Conservation (phyloP, 2,329 filamentous ascomycete genomes). For the Aspergillus aculeatus region DNA sequence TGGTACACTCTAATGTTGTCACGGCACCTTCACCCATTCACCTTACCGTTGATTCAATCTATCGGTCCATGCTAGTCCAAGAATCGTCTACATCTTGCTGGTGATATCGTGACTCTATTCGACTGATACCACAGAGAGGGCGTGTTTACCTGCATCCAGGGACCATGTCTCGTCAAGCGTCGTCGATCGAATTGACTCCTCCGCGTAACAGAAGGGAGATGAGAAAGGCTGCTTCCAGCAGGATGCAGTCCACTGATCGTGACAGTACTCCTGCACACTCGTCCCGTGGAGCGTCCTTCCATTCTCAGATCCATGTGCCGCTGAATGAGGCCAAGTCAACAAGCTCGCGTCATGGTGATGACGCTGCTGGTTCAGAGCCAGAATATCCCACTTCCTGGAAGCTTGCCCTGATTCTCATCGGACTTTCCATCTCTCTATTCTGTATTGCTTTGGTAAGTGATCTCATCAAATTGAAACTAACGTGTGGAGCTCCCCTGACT, state of each 20-base stretch:
- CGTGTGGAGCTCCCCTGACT: neutral
- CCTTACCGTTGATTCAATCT: neutral
- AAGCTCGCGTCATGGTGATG: neutral
- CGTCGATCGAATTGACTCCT: neutral
- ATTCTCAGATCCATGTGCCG: neutral
- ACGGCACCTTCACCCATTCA: too few relatives aligned
- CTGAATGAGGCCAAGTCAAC: slow-evolving; percentile 18
- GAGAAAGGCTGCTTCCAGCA: neutral
- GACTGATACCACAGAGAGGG: neutral
- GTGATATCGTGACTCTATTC: neutral
- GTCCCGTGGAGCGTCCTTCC: neutral
- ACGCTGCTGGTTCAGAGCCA: neutral
- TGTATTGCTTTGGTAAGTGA: slow-evolving; percentile 12
- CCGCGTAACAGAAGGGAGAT: neutral
- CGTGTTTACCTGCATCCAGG: neutral
- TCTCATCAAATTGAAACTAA: neutral
- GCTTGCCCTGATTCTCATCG: slow-evolving; percentile 5
- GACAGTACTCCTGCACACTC: slow-evolving; percentile 23
- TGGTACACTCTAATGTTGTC: neutral
- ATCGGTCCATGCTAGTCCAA: neutral
- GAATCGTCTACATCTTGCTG: neutral
- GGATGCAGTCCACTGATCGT: slow-evolving; percentile 21
- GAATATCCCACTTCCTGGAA: slow-evolving; percentile 10
- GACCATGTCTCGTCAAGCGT: neutral
- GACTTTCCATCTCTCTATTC: slow-evolving; percentile 8